A percentile compares a stretch with the other conserved stretches of the same genome.
These are phyloP conservation scores for Suillus decipiens DNA, from an alignment of 768 basidiomycete species.

Conservation along the genomic window DNA sequence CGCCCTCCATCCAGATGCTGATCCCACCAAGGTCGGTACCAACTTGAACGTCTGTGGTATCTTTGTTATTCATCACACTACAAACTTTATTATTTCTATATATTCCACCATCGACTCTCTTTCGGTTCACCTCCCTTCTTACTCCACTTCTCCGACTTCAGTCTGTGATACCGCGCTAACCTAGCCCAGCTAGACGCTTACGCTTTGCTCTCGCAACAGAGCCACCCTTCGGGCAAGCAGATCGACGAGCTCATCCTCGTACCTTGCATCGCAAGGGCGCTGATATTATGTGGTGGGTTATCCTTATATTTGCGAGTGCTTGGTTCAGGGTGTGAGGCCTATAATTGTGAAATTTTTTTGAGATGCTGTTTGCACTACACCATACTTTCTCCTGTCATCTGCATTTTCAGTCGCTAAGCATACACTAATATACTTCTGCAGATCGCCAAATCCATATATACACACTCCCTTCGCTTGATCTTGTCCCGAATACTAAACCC, in stretches of 20 bases:
- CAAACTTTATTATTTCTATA: neutral
- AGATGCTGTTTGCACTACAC: neutral
- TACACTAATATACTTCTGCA: conserved; percentile 18
- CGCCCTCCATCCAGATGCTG: conserved; percentile 58
- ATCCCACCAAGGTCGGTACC: conserved; percentile 46
- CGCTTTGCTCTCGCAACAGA: conserved; percentile 66
- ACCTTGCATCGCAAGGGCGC: conserved; percentile 70
- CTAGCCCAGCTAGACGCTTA: conserved; percentile 57
- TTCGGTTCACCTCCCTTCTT: neutral
- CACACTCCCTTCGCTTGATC: conserved; percentile 77
- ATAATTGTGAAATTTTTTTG: neutral
- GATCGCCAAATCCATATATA: conserved; percentile 78
- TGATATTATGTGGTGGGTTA: conserved; percentile 72
- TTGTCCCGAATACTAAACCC: conserved; percentile 67
- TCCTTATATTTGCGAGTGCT: conserved; percentile 4
- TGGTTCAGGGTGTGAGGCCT: neutral
- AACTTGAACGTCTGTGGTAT: neutral
- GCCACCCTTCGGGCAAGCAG: conserved; percentile 64
- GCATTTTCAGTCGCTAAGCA: neutral
- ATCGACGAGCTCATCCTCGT: conserved; percentile 81
- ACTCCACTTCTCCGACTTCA: neutral
- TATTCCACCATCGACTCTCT: no score
- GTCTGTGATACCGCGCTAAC: neutral
- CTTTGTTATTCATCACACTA: neutral
- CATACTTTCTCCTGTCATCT: neutral